These are phyloP conservation scores for Globisporangium recalcitrans DNA, from an alignment of 352 stramenopile species.

Conservation along the genomic window DNA sequence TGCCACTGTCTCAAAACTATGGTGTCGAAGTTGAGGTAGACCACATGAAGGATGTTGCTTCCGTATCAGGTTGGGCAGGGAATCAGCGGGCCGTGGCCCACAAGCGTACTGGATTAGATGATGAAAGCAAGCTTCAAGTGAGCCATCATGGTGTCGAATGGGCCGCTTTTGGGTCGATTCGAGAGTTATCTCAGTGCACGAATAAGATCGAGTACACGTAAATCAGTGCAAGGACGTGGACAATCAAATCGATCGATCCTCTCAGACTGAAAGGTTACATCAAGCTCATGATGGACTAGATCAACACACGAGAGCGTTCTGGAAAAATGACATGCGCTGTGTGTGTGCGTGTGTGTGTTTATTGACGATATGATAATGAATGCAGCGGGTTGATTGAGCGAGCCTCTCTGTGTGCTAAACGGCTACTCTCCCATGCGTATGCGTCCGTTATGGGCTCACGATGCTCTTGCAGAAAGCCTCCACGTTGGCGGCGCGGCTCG, in stretches of 20 bases:
- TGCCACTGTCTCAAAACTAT: background rate
- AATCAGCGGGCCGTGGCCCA: background rate
- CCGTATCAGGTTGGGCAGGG: background rate
- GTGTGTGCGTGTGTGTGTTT: conserved; percentile 1
- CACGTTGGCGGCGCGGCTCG: conserved; percentile 59
- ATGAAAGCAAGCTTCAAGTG: background rate
- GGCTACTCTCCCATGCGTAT: background rate
- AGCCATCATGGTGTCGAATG: background rate
- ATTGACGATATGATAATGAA: background rate
- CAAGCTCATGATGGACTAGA: background rate
- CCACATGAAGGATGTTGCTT: background rate
- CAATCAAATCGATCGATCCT: background rate
- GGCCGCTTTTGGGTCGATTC: background rate
- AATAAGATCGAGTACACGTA: background rate
- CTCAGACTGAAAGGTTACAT: background rate
- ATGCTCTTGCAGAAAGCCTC: conserved; percentile 79
- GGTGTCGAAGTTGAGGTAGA: background rate
- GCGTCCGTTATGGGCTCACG: conserved; percentile 26
- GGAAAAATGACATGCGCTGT: background rate
- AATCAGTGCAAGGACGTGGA: background rate
- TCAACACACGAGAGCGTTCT: background rate
- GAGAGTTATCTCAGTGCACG: background rate
- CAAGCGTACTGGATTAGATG: background rate
- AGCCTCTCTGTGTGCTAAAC: background rate
- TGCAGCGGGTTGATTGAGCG: background rate